Conservation (phyloP, 169 alveolate genomes). For the Neospora caninum region DNA sequence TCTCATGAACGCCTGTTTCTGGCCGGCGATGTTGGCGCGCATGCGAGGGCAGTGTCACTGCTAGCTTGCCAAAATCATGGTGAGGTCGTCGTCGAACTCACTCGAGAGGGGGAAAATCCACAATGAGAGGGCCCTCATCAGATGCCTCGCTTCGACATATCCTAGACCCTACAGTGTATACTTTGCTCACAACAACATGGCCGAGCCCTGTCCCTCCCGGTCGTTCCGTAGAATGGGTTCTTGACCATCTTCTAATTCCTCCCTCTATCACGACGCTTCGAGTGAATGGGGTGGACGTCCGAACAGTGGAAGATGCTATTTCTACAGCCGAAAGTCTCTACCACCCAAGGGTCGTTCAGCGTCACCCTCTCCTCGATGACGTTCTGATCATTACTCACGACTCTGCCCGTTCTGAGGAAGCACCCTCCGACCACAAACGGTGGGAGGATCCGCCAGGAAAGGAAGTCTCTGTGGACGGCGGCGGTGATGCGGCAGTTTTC, state of each 20-base stretch:
- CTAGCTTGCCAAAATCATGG: too few relatives aligned
- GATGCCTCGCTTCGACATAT: neutral
- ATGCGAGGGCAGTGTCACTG: too few relatives aligned
- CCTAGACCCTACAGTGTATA: neutral
- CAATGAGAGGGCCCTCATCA: neutral
- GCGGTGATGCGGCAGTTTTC: too few relatives aligned
- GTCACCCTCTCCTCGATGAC: constrained; percentile 42
- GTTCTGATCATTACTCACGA: constrained; percentile 18
- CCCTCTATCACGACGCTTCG: constrained; percentile 22
- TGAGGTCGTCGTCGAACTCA: too few relatives aligned
- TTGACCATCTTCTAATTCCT: constrained; percentile 36
- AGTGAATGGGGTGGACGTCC: constrained; percentile 24
- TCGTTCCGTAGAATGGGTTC: neutral
- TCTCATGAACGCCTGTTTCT: too few relatives aligned
- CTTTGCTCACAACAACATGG: neutral
- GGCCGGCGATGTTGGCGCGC: too few relatives aligned
- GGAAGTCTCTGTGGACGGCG: too few relatives aligned
- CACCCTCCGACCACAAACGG: neutral
- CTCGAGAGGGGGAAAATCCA: neutral
- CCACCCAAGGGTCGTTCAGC: constrained; percentile 18
- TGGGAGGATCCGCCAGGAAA: too few relatives aligned
- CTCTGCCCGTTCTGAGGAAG: neutral
- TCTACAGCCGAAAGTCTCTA: constrained; percentile 6
- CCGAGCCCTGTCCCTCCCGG: neutral
- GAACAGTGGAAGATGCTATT: constrained; percentile 31